phyloP scores from a whole-genome alignment of 1,139 yeast genomes.

The Tardiomyces blankii region DNA sequence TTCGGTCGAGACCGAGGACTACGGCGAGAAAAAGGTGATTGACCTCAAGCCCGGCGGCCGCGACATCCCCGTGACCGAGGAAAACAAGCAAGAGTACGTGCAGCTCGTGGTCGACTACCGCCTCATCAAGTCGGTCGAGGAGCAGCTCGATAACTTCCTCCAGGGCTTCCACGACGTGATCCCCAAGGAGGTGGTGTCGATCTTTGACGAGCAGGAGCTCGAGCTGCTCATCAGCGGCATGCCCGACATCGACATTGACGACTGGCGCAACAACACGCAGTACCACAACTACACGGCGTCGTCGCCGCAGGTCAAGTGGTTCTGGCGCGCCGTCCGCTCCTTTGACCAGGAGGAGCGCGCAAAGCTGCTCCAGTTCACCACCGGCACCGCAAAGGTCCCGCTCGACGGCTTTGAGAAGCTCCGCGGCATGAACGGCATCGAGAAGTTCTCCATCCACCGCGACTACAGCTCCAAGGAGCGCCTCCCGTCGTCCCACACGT shows the following conservation, averaged over 20 bases:
- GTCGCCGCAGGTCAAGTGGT: conserved; percentile 88
- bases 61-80: conserved; percentile 78
- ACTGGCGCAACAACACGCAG: conserved; percentile 82
- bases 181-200: conserved; percentile 74
- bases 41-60: conserved; percentile 79
- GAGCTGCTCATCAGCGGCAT: conserved; percentile 88
- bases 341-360: conserved; percentile 94
- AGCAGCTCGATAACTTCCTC: conserved; percentile 78
- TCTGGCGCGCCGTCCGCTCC: conserved; percentile 96
- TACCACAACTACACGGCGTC: conserved; percentile 79
- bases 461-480: conserved; percentile 82
- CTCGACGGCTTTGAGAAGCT: conserved; percentile 85
- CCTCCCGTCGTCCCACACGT: conserved; percentile 91
- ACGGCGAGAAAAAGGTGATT: conserved; percentile 74
- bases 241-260: conserved; percentile 92
- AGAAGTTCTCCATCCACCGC: conserved; percentile 82
- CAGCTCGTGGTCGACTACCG: conserved; percentile 77
- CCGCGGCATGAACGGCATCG: conserved; percentile 78
- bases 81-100: conserved; percentile 85
- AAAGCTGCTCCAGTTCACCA: conserved; percentile 84
- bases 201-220: conserved; percentile 92
- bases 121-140: conserved; percentile 70
- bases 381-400: conserved; percentile 97
- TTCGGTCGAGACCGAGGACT: conserved; percentile 87
- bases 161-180: conserved; percentile 76